Conservation (phyloP, 495 filamentous ascomycete species). For the Parmelia sp. region DNA sequence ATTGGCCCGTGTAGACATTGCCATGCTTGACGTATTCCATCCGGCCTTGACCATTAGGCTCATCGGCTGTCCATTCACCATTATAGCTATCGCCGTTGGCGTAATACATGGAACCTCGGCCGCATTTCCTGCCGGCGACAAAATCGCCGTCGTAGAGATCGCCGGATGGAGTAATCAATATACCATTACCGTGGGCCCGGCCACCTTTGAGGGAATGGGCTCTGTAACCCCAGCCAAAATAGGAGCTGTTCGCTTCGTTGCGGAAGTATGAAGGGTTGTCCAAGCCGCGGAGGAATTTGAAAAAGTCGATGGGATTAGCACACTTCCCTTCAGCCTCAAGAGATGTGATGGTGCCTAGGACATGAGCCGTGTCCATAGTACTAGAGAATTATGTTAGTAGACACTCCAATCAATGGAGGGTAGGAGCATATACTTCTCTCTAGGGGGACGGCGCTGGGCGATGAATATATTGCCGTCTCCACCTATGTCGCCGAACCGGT, state of each 20-base stretch:
- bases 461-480: slow-evolving; percentile 23
- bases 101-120: slow-evolving; percentile 52
- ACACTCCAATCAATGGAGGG: neutral
- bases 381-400: neutral
- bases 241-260: slow-evolving; percentile 39
- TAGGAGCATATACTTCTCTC: slow-evolving; percentile 18
- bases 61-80: slow-evolving; percentile 51
- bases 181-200: slow-evolving; percentile 47
- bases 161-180: slow-evolving; percentile 47
- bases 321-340: slow-evolving; percentile 40
- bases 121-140: slow-evolving; percentile 42
- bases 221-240: slow-evolving; percentile 45
- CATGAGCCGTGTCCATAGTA: neutral
- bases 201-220: slow-evolving; percentile 46
- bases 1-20: slow-evolving; percentile 59
- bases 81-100: slow-evolving; percentile 58
- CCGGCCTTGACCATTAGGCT: slow-evolving; percentile 53
- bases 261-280: slow-evolving; percentile 43
- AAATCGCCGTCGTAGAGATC: slow-evolving; percentile 53
- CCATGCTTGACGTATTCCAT: slow-evolving; percentile 53
- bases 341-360: slow-evolving; percentile 5
- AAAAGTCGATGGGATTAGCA: slow-evolving; percentile 40
- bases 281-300: slow-evolving; percentile 43
- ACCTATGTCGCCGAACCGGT: slow-evolving; percentile 2
- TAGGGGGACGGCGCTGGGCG: slow-evolving; percentile 22